A percentile compares a stretch with the other conserved stretches of the same genome.
phyloP scores from a whole-genome alignment of 495 filamentous ascomycete species.

The Neurospora sp. region DNA sequence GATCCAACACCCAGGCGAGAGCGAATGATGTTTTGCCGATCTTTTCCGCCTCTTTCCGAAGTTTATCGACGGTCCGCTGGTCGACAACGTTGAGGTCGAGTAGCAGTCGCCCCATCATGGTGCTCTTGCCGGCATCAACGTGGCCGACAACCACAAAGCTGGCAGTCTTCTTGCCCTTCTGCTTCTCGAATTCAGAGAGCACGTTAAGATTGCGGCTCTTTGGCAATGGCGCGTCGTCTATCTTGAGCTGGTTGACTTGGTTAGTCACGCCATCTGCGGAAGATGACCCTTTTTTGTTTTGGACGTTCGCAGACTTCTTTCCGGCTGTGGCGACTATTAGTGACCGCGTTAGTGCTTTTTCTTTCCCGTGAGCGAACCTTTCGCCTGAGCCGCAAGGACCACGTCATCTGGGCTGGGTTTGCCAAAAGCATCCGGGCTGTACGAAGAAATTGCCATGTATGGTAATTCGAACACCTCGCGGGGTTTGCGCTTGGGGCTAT shows the following conservation, averaged over 20 bases:
- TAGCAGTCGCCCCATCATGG: slow-evolving; percentile 90
- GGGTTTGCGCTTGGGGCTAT: slow-evolving; percentile 23
- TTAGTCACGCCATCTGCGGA: slow-evolving; percentile 26
- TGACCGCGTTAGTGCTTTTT: slow-evolving; percentile 28
- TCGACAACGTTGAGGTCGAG: slow-evolving; percentile 82
- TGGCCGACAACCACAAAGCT: slow-evolving; percentile 98
- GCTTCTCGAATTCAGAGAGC: slow-evolving; percentile 65
- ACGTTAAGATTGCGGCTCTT: slow-evolving; percentile 86
- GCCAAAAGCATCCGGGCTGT: slow-evolving; percentile 55
- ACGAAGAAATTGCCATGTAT: slow-evolving; percentile 33
- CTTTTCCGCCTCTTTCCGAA: slow-evolving; percentile 75
- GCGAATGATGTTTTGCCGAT: slow-evolving; percentile 94
- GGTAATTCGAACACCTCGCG: slow-evolving; percentile 39
- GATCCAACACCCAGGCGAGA: slow-evolving; percentile 91
- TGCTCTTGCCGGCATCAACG: slow-evolving; percentile 96
- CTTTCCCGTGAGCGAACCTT: slow-evolving; percentile 59
- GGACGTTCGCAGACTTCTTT: slow-evolving; percentile 28
- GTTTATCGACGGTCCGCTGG: slow-evolving; percentile 76
- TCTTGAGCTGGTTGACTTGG: slow-evolving; percentile 48
- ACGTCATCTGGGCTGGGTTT: slow-evolving; percentile 92
- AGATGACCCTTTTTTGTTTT: slow-evolving; percentile 24
- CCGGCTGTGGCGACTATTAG: slow-evolving; percentile 36
- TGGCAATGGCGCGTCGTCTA: slow-evolving; percentile 60
- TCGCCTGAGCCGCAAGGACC: slow-evolving; percentile 76
- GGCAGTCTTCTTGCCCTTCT: slow-evolving; percentile 65